Conservation (phyloP, 768 basidiomycete species). For the Lactifluus pinguis region DNA sequence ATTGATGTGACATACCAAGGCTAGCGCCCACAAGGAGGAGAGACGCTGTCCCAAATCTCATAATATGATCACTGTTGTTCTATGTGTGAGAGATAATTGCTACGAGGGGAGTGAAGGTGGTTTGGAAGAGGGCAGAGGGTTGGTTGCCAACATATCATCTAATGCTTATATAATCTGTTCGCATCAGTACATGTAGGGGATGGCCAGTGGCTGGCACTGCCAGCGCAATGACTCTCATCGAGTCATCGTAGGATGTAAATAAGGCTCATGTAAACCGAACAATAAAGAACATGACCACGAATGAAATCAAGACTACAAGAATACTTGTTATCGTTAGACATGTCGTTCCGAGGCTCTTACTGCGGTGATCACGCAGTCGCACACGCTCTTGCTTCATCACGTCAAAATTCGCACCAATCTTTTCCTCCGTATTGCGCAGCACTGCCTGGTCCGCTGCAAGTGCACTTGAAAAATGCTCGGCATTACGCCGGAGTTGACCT, state of each 20-base stretch:
- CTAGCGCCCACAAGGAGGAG: slow-evolving; percentile 7
- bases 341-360: slow-evolving; percentile 44
- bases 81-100: background rate
- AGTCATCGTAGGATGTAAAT: background rate
- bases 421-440: slow-evolving; percentile 55
- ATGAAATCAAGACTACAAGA: slow-evolving; percentile 57
- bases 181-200: no score
- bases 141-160: background rate
- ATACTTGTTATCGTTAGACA: slow-evolving; percentile 46
- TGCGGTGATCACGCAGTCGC: slow-evolving; percentile 36
- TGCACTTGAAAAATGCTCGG: slow-evolving; percentile 63
- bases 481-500: slow-evolving; percentile 75
- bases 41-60: background rate
- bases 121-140: background rate
- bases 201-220: no score
- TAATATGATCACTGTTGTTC: background rate
- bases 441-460: slow-evolving; percentile 69
- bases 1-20: slow-evolving; percentile 7
- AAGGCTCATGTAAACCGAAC: slow-evolving; percentile 48
- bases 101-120: background rate
- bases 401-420: slow-evolving; percentile 65
- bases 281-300: slow-evolving; percentile 60
- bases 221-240: no score
- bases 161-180: background rate
- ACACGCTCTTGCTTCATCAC: slow-evolving; percentile 58